Base-by-base conservation (phyloP, 768 basidiomycete species). In the Udeniomyces megalosporus region DNA sequence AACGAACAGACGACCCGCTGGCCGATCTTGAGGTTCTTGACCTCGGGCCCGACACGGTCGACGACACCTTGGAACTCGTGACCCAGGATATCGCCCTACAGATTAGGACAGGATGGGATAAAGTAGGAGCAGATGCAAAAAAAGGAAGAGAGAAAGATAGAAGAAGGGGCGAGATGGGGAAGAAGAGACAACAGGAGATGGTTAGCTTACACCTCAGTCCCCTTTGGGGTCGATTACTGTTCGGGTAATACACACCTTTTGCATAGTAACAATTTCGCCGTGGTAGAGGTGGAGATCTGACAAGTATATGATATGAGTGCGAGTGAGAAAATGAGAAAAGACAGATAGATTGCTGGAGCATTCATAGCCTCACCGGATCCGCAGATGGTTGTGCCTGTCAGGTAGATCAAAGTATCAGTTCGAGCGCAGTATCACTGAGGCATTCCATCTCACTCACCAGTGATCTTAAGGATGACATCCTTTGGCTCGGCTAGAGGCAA, bases 381-480 rank as follows among this genome's bases (percentile, higher is more conserved):
- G 66, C 84, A 85, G 52, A 85, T 81, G 20, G 84, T 88, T 0
- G 82, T 82, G 14, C 63, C 51, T n/a, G n/a, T n/a, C n/a, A n/a
- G n/a, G n/a, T n/a, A n/a, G n/a, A n/a, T n/a, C n/a, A n/a, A 50
- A 50, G 26, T n/a, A 50, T 44, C 42, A 20, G 20, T 44, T 20
- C 8, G 49, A 11, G 8, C n/a, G 20, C 22, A 22, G 22, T 10
- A 8, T 8, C 49, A 10, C 49, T 50, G 49, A 50, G 49, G 20
- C 42, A 10, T 22, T 50, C 26, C 26, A 28, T 50, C 20, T 11
- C 12, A 50, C 12, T 10, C 11, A 50, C 85, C n/a, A 24, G 86
- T 87, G 3, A 86, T 81, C 71, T 81, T 80, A 59, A 88, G 68
- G 59, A 88, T 81, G 57, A 87, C 82, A 67, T 89, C 86, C 68